Conservation (phyloP, 805 yeast genomes). For the Kurtzmaniella fragi region DNA sequence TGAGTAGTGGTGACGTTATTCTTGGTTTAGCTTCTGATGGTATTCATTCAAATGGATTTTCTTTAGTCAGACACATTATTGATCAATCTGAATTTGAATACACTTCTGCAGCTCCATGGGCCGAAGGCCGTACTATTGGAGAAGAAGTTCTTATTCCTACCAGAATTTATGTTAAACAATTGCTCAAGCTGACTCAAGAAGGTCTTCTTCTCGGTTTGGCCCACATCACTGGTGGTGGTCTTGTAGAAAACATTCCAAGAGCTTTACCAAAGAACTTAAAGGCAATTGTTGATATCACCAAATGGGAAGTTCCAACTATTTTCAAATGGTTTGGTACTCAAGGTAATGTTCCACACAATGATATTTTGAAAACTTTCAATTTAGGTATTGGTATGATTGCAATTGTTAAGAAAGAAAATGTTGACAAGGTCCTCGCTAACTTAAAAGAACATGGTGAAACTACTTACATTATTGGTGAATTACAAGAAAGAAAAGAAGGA, state of each 20-base stretch:
- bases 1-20: conserved; percentile 76
- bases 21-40: conserved; percentile 91
- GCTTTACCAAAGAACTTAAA: conserved; percentile 77
- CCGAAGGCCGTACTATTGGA: conserved; percentile 67
- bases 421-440: conserved; percentile 45
- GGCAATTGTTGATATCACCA: conserved; percentile 72
- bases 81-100: conserved; percentile 71
- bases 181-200: conserved; percentile 67
- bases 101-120: conserved; percentile 82
- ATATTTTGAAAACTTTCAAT: conserved; percentile 86
- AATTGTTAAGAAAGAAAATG: conserved; percentile 70
- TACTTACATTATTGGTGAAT: conserved; percentile 49
- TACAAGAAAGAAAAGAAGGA: conserved; percentile 31
- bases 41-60: conserved; percentile 94
- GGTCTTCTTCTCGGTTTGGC: conserved; percentile 81
- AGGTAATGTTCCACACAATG: conserved; percentile 84
- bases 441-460: conserved; percentile 67
- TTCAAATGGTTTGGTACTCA: conserved; percentile 92
- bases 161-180: conserved; percentile 87
- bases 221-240: conserved; percentile 98
- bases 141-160: conserved; percentile 87
- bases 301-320: conserved; percentile 83
- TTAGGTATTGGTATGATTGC: conserved; percentile 97
- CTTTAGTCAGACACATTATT: conserved; percentile 87
- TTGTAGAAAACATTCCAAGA: conserved; percentile 93